Evolutionary conservation across 257 asterid species (phyloP), one percentile per base, ranked within the genome.

Genomic region (Penstemon eatonii): DNA sequence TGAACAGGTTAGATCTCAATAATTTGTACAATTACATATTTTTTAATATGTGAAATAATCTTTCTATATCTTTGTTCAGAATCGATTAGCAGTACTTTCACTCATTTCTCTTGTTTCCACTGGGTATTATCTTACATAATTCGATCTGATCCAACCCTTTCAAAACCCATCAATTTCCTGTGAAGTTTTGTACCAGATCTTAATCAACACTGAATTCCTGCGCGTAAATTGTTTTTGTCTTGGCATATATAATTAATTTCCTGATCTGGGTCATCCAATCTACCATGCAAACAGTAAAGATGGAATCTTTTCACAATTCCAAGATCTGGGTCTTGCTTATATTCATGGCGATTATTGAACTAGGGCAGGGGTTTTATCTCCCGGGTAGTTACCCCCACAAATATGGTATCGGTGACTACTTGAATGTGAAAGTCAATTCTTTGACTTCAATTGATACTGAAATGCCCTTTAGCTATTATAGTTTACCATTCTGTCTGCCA

Each of bases 331-430:
- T 80, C 59, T 45, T 91, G 85, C 69, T 83, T 52, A 42, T 79
- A 71, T 78, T 80, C 61, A 47, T 78, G 75, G 58, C 49, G 25
- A 43, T 76, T 60, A 61, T 53, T 49, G 82, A 73, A 73, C 39
- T 85, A 66, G 93, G 88, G n/a, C 77, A 78, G 38, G 95, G 95
- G 44, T 91, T 89, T 83, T 91, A 91, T 68, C 90, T 91, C 68
- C 97, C 93, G 25, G 97, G 96, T 36, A 91, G 95, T 75, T 91
- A 91, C 62, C 97, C 97, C 47, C 91, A 84, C 82, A 84, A 81
- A 72, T 83, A 89, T 61, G 96, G 79, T 11, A 66, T 89, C 50
- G 97, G 95, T 47, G 93, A 89, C 78, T 64, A 36, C 70, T 80
- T 89, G 87, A 87, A 73, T 66, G 89, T 91, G 81, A 91, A 89